These are phyloP conservation scores for Volvox carteri DNA, from an alignment of 163 green algal genomes.

Conservation along the genomic window DNA sequence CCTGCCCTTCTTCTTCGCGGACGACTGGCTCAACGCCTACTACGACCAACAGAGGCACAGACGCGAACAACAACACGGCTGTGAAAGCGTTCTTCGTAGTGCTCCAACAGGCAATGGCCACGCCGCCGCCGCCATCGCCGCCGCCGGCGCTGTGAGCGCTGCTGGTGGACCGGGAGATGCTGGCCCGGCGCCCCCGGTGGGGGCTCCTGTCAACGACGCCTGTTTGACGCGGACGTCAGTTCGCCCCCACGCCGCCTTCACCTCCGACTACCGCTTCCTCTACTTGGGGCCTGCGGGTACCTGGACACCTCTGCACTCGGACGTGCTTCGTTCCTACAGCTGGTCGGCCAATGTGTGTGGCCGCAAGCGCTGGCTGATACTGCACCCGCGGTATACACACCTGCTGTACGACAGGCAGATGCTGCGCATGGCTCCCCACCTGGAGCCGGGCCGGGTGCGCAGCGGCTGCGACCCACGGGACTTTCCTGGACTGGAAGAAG, in stretches of 20 bases:
- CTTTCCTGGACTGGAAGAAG: conserved; percentile 64
- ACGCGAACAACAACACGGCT: background rate
- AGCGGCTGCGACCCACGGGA: conserved; percentile 3
- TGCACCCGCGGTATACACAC: conserved; percentile 80
- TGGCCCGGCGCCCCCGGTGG: no score
- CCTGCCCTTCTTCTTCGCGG: conserved; percentile 82
- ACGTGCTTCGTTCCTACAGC: conserved; percentile 87
- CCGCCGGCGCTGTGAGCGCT: no score
- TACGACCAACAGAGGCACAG: conserved; percentile 68
- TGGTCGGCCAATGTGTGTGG: conserved; percentile 93
- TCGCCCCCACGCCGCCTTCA: conserved; percentile 34
- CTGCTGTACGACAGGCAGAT: conserved; percentile 73
- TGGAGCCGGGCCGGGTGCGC: conserved; percentile 49
- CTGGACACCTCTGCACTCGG: conserved; percentile 89
- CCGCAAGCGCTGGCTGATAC: conserved; percentile 88
- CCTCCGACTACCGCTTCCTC: conserved; percentile 87
- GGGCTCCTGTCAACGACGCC: no score
- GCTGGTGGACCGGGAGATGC: no score
- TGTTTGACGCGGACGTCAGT: no score
- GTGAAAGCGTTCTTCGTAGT: no score
- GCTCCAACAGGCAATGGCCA: background rate
- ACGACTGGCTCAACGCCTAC: conserved; percentile 97
- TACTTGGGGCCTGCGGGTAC: conserved; percentile 69
- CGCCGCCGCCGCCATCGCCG: background rate
- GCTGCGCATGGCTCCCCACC: conserved; percentile 63